Conservation (phyloP, 495 filamentous ascomycete genomes). For the Parmelia sp. region DNA sequence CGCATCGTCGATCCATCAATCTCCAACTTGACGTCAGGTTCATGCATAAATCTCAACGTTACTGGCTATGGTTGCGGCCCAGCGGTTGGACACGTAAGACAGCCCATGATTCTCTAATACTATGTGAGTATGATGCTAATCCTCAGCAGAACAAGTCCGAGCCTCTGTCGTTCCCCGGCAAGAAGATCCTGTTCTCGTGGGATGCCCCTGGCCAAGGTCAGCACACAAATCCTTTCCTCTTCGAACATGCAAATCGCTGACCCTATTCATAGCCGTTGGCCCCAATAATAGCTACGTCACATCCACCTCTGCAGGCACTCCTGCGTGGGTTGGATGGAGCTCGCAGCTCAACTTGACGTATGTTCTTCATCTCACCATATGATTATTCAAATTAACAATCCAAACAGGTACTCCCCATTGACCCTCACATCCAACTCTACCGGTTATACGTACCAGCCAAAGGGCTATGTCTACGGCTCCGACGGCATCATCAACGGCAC, state of each 20-base stretch:
- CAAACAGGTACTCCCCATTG: constrained; percentile 54
- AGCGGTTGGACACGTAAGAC: constrained; percentile 46
- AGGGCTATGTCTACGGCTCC: constrained; percentile 51
- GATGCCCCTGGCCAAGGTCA: constrained; percentile 54
- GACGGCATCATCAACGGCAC: constrained; percentile 73
- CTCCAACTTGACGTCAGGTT: constrained; percentile 33
- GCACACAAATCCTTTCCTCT: not conserved
- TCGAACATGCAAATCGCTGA: not conserved
- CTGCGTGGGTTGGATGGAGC: constrained; percentile 69
- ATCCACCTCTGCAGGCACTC: constrained; percentile 47
- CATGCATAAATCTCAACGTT: constrained; percentile 46
- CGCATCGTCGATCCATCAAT: constrained; percentile 38
- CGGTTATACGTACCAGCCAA: constrained; percentile 67
- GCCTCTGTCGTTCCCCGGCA: constrained; percentile 71
- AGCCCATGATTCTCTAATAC: too few species aligned
- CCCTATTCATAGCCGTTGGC: constrained; percentile 43
- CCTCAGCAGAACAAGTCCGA: constrained; percentile 45
- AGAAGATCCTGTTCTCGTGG: constrained; percentile 65
- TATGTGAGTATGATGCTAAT: not conserved
- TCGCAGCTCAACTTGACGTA: constrained; percentile 84
- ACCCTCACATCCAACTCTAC: constrained; percentile 45
- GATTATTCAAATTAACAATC: not conserved
- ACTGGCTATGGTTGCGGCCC: constrained; percentile 54
- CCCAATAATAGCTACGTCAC: constrained; percentile 81
- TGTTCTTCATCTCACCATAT: not conserved